These are phyloP conservation scores for Fabrea salina DNA, from an alignment of 169 alveolate species.

Conservation along the genomic window DNA sequence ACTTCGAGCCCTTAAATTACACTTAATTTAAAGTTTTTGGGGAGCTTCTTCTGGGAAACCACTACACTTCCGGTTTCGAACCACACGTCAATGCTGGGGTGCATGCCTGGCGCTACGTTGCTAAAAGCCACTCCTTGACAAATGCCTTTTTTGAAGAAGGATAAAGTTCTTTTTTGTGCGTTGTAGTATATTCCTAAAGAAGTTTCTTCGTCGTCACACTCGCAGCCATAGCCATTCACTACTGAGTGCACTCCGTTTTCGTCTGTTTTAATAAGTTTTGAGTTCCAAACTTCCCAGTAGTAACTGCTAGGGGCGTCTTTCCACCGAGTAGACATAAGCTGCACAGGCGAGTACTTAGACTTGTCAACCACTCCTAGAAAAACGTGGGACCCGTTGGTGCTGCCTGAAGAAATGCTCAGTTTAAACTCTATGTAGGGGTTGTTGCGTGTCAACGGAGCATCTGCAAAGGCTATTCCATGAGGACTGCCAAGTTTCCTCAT, in stretches of 20 bases:
- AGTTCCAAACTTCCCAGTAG: constrained; percentile 75
- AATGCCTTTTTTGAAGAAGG: constrained; percentile 67
- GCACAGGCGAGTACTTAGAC: constrained; percentile 53
- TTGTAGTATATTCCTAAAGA: constrained; percentile 65
- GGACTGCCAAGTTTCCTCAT: constrained; percentile 43
- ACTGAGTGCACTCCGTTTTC: constrained; percentile 62
- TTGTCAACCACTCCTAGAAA: constrained; percentile 67
- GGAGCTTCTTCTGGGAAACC: constrained; percentile 43
- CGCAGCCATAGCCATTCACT: constrained; percentile 68
- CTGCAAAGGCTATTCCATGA: constrained; percentile 67
- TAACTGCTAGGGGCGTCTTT: constrained; percentile 63
- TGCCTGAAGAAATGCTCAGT: constrained; percentile 52
- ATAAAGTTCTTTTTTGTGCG: constrained; percentile 48
- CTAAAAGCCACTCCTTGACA: constrained; percentile 68
- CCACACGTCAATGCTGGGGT: constrained; percentile 68
- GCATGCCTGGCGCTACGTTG: constrained; percentile 59
- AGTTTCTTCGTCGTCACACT: constrained; percentile 64
- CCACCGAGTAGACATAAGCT: constrained; percentile 65
- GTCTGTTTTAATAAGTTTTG: constrained; percentile 63
- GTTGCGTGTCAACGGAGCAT: constrained; percentile 37
- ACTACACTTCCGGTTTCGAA: constrained; percentile 58
- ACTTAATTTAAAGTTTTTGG: constrained; percentile 15
- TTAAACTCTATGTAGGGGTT: constrained; percentile 59
- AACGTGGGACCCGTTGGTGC: constrained; percentile 57
- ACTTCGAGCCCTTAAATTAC: no score